Conservation (phyloP, 495 filamentous ascomycete genomes). For the Amniculicola lignicola region DNA sequence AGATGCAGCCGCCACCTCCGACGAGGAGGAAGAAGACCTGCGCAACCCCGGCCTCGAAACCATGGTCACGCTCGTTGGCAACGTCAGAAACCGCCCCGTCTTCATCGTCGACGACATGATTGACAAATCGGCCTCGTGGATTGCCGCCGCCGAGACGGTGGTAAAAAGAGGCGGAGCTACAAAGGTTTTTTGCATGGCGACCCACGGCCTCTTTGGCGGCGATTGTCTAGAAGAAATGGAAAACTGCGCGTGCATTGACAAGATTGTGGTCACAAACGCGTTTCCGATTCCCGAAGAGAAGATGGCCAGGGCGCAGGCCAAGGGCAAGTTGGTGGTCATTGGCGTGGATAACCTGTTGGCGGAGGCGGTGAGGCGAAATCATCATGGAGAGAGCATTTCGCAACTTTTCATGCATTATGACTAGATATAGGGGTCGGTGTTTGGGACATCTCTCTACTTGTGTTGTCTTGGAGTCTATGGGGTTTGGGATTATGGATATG, state of each 20-base stretch:
- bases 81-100: conserved; percentile 79
- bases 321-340: conserved; percentile 82
- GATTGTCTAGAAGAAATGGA: conserved; percentile 89
- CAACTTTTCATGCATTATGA: conserved; percentile 45
- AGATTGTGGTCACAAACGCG: conserved; percentile 93
- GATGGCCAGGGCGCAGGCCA: conserved; percentile 53
- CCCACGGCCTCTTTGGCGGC: conserved; percentile 88
- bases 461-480: not conserved
- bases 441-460: not conserved
- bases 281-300: conserved; percentile 81
- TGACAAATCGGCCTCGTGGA: conserved; percentile 94
- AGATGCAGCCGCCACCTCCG: conserved; percentile 73
- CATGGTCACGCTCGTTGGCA: conserved; percentile 93
- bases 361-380: conserved; percentile 92
- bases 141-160: conserved; percentile 96
- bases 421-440: conserved; percentile 7
- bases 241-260: conserved; percentile 84
- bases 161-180: conserved; percentile 88
- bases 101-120: conserved; percentile 99
- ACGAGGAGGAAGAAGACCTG: conserved; percentile 82
- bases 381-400: conserved; percentile 69
- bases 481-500: no score
- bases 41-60: conserved; percentile 74
- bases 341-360: conserved; percentile 82
- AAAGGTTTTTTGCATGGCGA: conserved; percentile 96